Conservation (phyloP, 2,329 filamentous ascomycete genomes). For the Davidsoniella eucalypti region DNA sequence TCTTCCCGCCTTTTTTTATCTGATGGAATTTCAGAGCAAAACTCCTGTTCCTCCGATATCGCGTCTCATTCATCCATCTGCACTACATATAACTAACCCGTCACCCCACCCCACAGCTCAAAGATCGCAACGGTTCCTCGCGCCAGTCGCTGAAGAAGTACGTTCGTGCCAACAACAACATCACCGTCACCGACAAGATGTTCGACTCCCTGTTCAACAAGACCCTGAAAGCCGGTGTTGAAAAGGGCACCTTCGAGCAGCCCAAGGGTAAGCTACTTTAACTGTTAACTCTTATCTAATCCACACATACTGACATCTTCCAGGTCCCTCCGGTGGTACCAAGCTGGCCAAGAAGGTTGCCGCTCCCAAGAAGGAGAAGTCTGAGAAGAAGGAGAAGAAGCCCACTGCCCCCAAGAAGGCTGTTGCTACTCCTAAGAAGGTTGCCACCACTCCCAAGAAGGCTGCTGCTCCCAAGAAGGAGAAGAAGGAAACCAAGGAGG, state of each 20-base stretch:
- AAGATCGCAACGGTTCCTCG: constrained; percentile 46
- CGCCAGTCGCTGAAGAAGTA: constrained; percentile 47
- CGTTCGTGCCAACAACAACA: constrained; percentile 37
- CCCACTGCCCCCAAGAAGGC: constrained; percentile 11
- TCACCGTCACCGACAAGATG: constrained; percentile 35
- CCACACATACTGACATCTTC: constrained; percentile 10
- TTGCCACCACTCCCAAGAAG: constrained; percentile 26
- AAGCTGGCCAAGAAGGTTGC: constrained; percentile 72
- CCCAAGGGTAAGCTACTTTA: constrained; percentile 58
- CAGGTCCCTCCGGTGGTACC: constrained; percentile 72
- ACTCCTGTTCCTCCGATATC: constrained; percentile 15
- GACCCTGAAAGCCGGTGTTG: constrained; percentile 64
- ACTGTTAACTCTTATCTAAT: not conserved
- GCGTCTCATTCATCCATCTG: too few species aligned
- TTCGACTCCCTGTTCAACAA: constrained; percentile 69
- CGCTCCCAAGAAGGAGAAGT: constrained; percentile 18
- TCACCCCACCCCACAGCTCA: constrained; percentile 30
- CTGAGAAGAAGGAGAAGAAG: constrained; percentile 17
- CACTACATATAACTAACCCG: not conserved
- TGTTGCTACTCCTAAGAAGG: constrained; percentile 15
- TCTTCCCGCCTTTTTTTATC: constrained; percentile 8
- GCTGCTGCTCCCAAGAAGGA: constrained; percentile 19
- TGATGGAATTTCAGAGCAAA: constrained; percentile 22
- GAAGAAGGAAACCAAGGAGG: constrained; percentile 29
- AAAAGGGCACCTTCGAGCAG: constrained; percentile 73